Evolutionary conservation across 208 protist genomes (phyloP).

Genomic region (Trypanosoma brucei): DNA sequence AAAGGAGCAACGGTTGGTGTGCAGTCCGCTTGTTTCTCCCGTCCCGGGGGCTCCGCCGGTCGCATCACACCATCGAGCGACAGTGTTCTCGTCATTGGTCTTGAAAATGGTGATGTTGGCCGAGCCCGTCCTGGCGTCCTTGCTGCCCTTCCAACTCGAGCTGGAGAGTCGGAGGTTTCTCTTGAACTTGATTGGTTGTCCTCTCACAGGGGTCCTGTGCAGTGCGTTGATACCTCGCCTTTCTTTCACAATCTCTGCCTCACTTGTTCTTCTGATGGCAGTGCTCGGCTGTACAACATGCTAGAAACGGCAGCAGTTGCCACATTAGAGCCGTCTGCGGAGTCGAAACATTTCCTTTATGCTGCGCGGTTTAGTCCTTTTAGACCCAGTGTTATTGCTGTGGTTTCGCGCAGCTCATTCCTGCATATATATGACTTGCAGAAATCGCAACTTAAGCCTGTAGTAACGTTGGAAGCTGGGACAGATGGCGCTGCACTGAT

Average conservation of each 20-base stretch:
- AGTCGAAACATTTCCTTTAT: constrained; percentile 86
- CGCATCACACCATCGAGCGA: constrained; percentile 42
- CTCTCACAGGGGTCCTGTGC: constrained; percentile 72
- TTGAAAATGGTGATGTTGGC: constrained; percentile 86
- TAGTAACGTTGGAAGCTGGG: constrained; percentile 56
- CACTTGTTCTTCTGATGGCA: constrained; percentile 84
- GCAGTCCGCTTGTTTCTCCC: constrained; percentile 42
- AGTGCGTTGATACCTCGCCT: constrained; percentile 66
- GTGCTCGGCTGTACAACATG: constrained; percentile 67
- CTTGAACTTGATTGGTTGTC: constrained; percentile 75
- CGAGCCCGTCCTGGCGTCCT: constrained; percentile 47
- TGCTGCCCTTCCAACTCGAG: constrained; percentile 3
- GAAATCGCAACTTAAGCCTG: constrained; percentile 42
- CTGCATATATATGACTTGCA: constrained; percentile 88
- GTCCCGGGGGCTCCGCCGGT: constrained; percentile 11
- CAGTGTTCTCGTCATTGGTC: constrained; percentile 59
- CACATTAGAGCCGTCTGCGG: constrained; percentile 73
- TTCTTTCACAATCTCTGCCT: constrained; percentile 88
- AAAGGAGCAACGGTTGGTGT: constrained; percentile 57
- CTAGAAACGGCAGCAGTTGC: constrained; percentile 65
- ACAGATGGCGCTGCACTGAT: constrained; percentile 61
- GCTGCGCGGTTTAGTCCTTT: constrained; percentile 80
- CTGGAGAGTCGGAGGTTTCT: constrained; percentile 18
- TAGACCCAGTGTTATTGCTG: constrained; percentile 69
- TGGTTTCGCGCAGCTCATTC: constrained; percentile 73